These are phyloP conservation scores for Jimgerdemannia lactiflua DNA, from an alignment of 192 early-diverging fungal genomes.

Conservation along the genomic window DNA sequence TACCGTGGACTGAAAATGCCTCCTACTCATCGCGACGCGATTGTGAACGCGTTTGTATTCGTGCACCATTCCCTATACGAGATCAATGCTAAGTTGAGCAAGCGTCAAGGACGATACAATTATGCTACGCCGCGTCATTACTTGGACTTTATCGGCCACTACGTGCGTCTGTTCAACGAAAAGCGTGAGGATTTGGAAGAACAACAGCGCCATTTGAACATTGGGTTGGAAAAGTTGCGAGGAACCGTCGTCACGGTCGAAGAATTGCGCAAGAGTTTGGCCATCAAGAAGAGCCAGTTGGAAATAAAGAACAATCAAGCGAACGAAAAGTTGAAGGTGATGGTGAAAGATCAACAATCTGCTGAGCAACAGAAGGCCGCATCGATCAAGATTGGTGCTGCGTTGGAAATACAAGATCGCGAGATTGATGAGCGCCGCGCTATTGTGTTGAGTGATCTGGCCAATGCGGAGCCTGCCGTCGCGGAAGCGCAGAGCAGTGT, in stretches of 20 bases:
- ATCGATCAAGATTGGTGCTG: conserved; percentile 75
- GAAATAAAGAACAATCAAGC: conserved; percentile 87
- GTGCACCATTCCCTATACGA: conserved; percentile 90
- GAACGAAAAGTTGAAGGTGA: conserved; percentile 93
- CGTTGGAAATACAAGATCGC: conserved; percentile 68
- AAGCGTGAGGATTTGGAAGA: conserved; percentile 96
- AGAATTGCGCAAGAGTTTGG: conserved; percentile 85
- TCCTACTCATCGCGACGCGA: conserved; percentile 76
- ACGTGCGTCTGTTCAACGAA: conserved; percentile 83
- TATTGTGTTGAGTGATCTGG: conserved; percentile 86
- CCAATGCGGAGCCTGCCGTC: conserved; percentile 97
- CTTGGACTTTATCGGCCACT: conserved; percentile 96
- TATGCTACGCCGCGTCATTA: conserved; percentile 98
- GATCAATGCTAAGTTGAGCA: conserved; percentile 80
- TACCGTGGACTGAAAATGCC: conserved; percentile 72
- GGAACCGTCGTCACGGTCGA: conserved; percentile 96
- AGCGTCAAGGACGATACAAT: conserved; percentile 76
- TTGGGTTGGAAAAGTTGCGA: conserved; percentile 94
- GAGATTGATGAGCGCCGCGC: conserved; percentile 73
- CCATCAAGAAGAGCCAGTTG: conserved; percentile 81
- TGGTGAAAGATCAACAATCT: conserved; percentile 92
- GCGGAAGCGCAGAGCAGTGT: conserved; percentile 93
- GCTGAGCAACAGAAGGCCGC: conserved; percentile 87
- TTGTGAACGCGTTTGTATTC: conserved; percentile 89
- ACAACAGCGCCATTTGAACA: conserved; percentile 97